These are phyloP conservation scores for Sinapis alba DNA, from an alignment of 441 rosid genomes.

Conservation along the genomic window DNA sequence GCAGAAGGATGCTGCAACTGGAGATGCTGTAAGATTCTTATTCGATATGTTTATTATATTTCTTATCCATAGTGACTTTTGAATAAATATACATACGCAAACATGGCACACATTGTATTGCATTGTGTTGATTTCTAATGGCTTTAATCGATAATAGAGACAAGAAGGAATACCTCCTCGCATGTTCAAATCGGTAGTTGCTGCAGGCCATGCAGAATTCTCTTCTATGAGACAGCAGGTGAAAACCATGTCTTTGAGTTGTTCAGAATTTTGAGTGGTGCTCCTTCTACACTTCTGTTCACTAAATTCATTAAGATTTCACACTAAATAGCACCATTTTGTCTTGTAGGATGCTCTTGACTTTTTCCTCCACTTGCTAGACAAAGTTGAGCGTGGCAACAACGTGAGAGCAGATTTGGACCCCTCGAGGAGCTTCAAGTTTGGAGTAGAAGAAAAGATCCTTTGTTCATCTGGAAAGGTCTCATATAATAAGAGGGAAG, in stretches of 20 bases:
- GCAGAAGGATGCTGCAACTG: constrained; percentile 34
- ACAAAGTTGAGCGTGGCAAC: constrained; percentile 86
- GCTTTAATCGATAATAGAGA: constrained; percentile 51
- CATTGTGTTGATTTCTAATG: constrained; percentile 20
- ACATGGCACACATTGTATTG: background rate
- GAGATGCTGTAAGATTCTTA: constrained; percentile 57
- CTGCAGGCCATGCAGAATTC: constrained; percentile 94
- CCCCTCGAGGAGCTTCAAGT: constrained; percentile 89
- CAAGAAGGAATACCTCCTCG: constrained; percentile 98
- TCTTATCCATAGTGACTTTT: background rate
- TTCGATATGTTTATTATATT: constrained; percentile 22
- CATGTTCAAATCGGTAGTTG: constrained; percentile 92
- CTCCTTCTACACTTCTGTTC: constrained; percentile 2
- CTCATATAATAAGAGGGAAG: constrained; percentile 82
- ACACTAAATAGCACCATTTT: constrained; percentile 24
- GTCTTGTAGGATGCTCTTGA: constrained; percentile 90
- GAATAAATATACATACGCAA: background rate
- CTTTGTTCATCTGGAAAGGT: constrained; percentile 93
- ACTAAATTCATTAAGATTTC: background rate
- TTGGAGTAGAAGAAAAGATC: constrained; percentile 94
- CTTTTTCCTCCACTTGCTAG: constrained; percentile 88
- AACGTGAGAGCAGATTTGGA: constrained; percentile 62
- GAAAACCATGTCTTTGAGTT: constrained; percentile 11
- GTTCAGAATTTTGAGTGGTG: constrained; percentile 11
- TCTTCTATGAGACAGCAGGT: constrained; percentile 99